phyloP scores from a whole-genome alignment of 768 basidiomycete species.

The Austroboletus festivus region DNA sequence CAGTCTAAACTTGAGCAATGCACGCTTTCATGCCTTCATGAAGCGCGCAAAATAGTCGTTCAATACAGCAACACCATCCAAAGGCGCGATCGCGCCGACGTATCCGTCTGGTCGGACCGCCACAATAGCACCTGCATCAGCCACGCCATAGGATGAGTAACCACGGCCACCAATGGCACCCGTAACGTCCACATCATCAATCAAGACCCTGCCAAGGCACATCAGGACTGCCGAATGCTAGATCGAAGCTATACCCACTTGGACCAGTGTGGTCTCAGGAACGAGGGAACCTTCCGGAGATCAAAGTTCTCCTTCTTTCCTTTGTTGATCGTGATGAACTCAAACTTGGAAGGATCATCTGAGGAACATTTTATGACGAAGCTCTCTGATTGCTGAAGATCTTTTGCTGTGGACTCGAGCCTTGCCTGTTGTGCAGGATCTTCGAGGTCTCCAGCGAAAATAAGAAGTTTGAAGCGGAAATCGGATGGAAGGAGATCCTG shows the following conservation, averaged over 20 bases:
- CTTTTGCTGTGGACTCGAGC: too few species aligned
- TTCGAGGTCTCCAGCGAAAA: conserved; percentile 32
- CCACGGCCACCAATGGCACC: conserved; percentile 49
- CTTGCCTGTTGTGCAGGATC: too few species aligned
- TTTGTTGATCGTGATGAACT: conserved; percentile 25
- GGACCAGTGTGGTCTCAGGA: conserved; percentile 40
- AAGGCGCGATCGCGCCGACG: conserved; percentile 52
- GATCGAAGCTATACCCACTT: conserved; percentile 30
- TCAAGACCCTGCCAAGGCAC: conserved; percentile 43
- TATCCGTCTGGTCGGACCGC: conserved; percentile 46
- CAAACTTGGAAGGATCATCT: too few species aligned
- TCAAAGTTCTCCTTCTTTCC: conserved; percentile 34
- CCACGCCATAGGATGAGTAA: conserved; percentile 51
- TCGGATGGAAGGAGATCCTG: conserved; percentile 37
- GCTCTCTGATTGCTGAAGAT: too few species aligned
- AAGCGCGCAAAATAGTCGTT: conserved; percentile 50
- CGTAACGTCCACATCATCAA: conserved; percentile 53
- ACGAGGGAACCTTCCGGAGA: conserved; percentile 28
- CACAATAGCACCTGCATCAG: conserved; percentile 23
- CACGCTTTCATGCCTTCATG: too few species aligned
- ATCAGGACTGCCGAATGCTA: neutral
- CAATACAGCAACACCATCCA: conserved; percentile 37
- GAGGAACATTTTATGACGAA: too few species aligned
- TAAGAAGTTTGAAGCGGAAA: conserved; percentile 34
- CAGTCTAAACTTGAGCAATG: too few species aligned